Evolutionary conservation across 2,329 filamentous ascomycete species (phyloP), one percentile per base, ranked within the genome.

Genomic region (Zymoseptoria ardabiliae): DNA sequence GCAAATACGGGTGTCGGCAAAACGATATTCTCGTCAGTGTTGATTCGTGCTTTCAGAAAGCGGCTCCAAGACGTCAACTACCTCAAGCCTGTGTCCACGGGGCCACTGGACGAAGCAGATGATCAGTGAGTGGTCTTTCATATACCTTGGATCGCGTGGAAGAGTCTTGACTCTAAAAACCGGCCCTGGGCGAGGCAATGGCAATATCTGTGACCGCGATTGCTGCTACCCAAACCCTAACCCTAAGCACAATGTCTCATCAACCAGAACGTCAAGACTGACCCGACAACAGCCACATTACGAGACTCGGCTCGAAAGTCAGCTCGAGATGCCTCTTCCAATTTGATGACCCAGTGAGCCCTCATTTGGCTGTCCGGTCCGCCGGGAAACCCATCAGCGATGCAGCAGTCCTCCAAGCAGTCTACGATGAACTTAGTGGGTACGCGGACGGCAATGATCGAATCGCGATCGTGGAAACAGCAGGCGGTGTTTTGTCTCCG

Each of bases 1-100:
- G 88, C 90, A 53, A 94, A 93, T 68, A 94, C 90, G 0, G 85
- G 89, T 65, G 89, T 94, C 23, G 90, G 90, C 64, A 95, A 95
- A 78, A 95, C 90, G 0, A 83, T 95, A 30, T 82, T 91, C 59
- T 87, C 88, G 1, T 91, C 89, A 0, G 74, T 91, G 11, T 77
- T 95, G 3, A 88, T 85, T 71, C 85, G 83, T 62, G 82, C 86
- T 8, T 80, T 85, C 3, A 76, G 75, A 45, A 77, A 75, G 23
- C 74, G 75, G 48, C 77, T 78, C 63, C 79, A 81, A 52, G 74
- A 75, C 20, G 80, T 85, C 1, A 79, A 81, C 10, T 95, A 89
- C 71, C 71, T 95, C 57, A 95, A 95, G 72, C 90, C 90, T 0
- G 85, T 95, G 1, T 93, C 89, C 1, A 94, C 90, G 0, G 91